Evolutionary conservation across 305 asterid species (phyloP).

Genomic region (Fraxinus angustifolia): DNA sequence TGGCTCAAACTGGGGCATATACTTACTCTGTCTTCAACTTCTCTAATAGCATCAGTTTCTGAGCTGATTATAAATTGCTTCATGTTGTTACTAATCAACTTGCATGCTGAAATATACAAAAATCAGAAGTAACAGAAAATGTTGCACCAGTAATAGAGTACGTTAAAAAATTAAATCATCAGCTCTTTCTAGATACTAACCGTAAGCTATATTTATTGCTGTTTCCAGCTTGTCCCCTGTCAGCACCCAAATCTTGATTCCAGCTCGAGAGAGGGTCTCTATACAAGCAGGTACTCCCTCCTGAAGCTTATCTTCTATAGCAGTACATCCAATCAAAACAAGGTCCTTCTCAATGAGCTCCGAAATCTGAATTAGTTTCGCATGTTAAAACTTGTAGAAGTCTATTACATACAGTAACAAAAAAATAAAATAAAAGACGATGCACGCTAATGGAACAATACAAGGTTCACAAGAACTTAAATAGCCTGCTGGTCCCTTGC

Average conservation of each 20-base stretch:
- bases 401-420: neutral
- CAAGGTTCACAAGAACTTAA: slow-evolving; percentile 5
- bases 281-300: slow-evolving; percentile 97
- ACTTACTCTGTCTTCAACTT: slow-evolving; percentile 83
- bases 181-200: slow-evolving; percentile 34
- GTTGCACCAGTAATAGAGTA: slow-evolving; percentile 16
- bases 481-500: neutral
- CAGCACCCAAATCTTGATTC: slow-evolving; percentile 98
- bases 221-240: slow-evolving; percentile 99
- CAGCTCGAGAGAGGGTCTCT: slow-evolving; percentile 97
- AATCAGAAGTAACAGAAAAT: slow-evolving; percentile 22
- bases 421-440: slow-evolving; percentile 14
- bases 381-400: slow-evolving; percentile 16
- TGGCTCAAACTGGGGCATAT: neutral
- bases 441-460: neutral
- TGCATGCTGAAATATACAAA: slow-evolving; percentile 72
- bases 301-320: slow-evolving; percentile 99
- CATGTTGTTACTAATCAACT: slow-evolving; percentile 83
- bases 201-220: slow-evolving; percentile 97
- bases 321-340: slow-evolving; percentile 93
- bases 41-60: slow-evolving; percentile 92
- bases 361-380: slow-evolving; percentile 58
- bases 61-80: slow-evolving; percentile 92
- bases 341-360: slow-evolving; percentile 90
- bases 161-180: slow-evolving; percentile 16